Evolutionary conservation across 2,329 filamentous ascomycete species (phyloP), one percentile per base, ranked within the genome.

Genomic region (Aspergillus pseudotamarii): DNA sequence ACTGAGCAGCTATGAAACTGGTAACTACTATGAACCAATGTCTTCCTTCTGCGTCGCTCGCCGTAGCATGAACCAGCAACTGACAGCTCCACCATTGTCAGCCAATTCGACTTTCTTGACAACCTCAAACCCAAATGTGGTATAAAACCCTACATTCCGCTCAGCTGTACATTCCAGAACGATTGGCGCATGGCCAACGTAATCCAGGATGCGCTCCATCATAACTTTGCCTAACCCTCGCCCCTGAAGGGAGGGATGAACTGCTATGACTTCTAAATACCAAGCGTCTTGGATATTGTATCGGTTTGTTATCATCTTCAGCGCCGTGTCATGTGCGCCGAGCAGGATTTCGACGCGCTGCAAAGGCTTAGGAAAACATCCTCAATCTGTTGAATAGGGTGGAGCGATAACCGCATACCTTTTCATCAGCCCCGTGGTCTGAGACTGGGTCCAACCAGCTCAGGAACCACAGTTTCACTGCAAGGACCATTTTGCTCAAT

Each of bases 201-300:
- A 60, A 8, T 69, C 63, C 23, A 70, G 45, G 10, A 68, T 51
- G 53, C 60, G 66, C 16, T 46, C 45, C 66, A 73, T 70, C 3
- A 66, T 66, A 6, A 58, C 61, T 23, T 58, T 56, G 1, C 69
- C 70, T 1, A 73, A 41, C 0, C 71, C 70, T 14, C 70, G 67
- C 21, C 67, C 68, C 50, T 73, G 71, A 1, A 73, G 59, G 8
- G 58, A 65, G 14, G 71, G 70, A 61, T 73, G 71, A 3, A 73
- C 70, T 32, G 68, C 71, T 19, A 73, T 26, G 2, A 73, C 68
- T 46, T 73, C 71, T 12, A 72, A 62, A 59, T 73, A 72, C 71
- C 71, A 73, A 19, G 71, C 34, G 16, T 63, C 54, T 8, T 50
- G 14, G 4, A 41, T 23, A 11, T 34, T 26, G 57, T 67, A 64